Conservation (phyloP, 768 basidiomycete genomes). For the Sporobolomyces pararoseus region DNA sequence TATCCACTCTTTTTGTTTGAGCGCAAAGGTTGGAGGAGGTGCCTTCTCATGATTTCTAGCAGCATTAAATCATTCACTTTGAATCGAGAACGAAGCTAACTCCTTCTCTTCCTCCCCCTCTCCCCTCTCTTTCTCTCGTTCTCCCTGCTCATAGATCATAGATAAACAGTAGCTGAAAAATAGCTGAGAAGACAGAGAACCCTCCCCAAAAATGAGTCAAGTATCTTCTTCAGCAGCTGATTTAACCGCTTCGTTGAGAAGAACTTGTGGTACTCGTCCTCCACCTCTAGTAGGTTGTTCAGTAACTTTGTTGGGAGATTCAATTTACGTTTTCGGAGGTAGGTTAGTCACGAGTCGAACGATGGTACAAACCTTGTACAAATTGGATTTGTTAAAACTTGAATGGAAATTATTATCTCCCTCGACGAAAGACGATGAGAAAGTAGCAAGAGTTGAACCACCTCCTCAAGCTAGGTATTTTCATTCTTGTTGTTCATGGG, state of each 20-base stretch:
- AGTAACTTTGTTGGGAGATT: conserved; percentile 73
- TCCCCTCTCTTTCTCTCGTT: neutral
- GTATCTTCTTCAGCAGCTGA: too few relatives aligned
- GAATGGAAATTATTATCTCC: conserved; percentile 71
- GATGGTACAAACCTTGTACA: conserved; percentile 86
- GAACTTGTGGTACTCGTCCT: too few relatives aligned
- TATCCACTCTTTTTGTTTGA: too few relatives aligned
- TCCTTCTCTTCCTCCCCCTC: too few relatives aligned
- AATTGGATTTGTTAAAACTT: conserved; percentile 77
- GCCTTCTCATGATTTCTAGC: too few relatives aligned
- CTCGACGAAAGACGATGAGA: conserved; percentile 37
- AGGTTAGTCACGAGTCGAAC: conserved; percentile 76
- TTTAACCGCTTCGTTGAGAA: too few relatives aligned
- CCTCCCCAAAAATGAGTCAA: too few relatives aligned
- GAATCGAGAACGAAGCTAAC: too few relatives aligned
- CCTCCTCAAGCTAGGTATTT: conserved; percentile 69
- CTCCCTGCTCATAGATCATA: neutral
- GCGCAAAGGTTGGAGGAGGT: too few relatives aligned
- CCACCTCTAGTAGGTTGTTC: conserved; percentile 89
- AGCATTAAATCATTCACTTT: neutral
- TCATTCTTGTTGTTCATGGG: conserved; percentile 63
- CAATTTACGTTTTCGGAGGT: conserved; percentile 89
- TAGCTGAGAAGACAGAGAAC: too few relatives aligned
- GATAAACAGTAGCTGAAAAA: too few relatives aligned
- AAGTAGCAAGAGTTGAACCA: too few relatives aligned